These are phyloP conservation scores for Fusarium oligoseptatum DNA, from an alignment of 2,329 filamentous ascomycete genomes.

Conservation along the genomic window DNA sequence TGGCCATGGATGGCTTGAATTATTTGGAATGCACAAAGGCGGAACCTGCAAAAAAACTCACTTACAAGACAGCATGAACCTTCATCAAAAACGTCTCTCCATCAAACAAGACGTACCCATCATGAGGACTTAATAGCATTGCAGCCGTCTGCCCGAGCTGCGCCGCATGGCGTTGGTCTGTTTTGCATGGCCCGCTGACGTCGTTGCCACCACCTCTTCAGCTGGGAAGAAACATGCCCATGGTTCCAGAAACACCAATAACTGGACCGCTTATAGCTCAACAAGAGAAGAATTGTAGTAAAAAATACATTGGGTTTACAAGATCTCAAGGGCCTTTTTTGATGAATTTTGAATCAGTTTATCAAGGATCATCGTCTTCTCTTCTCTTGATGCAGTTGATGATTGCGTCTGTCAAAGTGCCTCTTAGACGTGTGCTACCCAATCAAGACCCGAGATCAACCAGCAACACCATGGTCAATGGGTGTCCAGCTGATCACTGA, in stretches of 20 bases:
- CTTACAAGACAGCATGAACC: neutral
- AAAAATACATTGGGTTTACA: neutral
- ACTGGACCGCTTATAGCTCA: neutral
- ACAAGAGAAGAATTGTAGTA: neutral
- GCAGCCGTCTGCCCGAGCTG: slow-evolving; percentile 1
- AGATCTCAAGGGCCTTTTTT: neutral
- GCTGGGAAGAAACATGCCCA: neutral
- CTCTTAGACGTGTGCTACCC: neutral
- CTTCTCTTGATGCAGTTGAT: neutral
- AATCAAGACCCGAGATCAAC: neutral
- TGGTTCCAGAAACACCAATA: neutral
- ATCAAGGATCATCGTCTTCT: neutral
- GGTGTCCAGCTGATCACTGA: neutral
- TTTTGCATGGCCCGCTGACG: neutral
- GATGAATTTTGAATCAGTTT: neutral
- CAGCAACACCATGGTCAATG: neutral
- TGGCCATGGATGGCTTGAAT: neutral
- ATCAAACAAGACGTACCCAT: neutral
- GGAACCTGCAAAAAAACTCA: slow-evolving; percentile 6
- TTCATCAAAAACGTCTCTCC: slow-evolving; percentile 6
- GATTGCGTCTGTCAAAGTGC: neutral
- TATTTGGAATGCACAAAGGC: slow-evolving; percentile 13
- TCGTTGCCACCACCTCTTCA: slow-evolving; percentile 6
- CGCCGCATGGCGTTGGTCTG: slow-evolving; percentile 6
- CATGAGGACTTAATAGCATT: neutral